Evolutionary conservation across 225 moss, liverwort and hornwort species (phyloP).

Genomic region (Straminergon stramineum): DNA sequence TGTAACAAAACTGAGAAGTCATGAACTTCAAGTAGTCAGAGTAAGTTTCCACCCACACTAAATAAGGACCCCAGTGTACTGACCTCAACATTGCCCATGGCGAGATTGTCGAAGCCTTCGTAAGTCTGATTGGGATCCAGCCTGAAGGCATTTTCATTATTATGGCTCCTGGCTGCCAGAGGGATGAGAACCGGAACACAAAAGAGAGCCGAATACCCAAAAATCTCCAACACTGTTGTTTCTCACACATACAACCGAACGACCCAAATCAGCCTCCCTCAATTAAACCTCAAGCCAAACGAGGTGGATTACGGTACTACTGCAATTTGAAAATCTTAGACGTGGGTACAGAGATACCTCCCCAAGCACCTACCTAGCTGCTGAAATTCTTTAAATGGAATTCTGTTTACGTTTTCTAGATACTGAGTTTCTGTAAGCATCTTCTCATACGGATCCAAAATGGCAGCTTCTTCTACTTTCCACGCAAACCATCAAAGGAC

Average conservation of each 20-base stretch:
- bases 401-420: not conserved
- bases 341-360: not conserved
- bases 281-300: not conserved
- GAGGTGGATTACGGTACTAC: not conserved
- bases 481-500: not conserved
- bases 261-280: not conserved
- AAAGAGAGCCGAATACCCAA: conserved; percentile 33
- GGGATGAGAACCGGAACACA: conserved; percentile 50
- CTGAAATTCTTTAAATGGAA: not conserved
- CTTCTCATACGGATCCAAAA: not conserved
- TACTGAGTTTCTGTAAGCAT: not conserved
- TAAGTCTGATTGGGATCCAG: conserved; percentile 33
- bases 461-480: not conserved
- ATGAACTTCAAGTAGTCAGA: not conserved
- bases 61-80: not conserved
- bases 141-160: not conserved
- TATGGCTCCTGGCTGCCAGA: conserved; percentile 30
- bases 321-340: not conserved
- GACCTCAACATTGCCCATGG: conserved; percentile 58
- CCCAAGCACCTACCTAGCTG: not conserved
- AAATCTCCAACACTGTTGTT: conserved; percentile 41
- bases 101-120: conserved; percentile 39
- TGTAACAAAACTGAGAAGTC: not conserved
- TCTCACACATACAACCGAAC: not conserved
- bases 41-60: not conserved